These are phyloP conservation scores for Fomes fomentarius DNA, from an alignment of 1,284 basidiomycete genomes.

Conservation along the genomic window DNA sequence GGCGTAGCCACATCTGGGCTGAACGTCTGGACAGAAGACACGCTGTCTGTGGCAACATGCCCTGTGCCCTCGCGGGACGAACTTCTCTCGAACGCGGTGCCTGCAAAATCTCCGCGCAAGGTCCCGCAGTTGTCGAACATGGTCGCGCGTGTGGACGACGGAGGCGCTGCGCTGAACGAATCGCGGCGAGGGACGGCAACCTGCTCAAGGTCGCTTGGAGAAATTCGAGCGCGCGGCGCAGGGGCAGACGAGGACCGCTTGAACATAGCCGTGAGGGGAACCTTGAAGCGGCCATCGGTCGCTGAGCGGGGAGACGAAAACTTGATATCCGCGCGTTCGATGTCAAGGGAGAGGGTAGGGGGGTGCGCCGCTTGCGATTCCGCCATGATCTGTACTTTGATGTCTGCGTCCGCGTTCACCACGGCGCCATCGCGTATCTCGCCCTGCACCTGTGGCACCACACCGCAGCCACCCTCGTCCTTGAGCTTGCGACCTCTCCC, in stretches of 20 bases:
- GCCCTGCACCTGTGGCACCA: conserved; percentile 13
- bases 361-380: neutral
- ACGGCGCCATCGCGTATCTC: conserved; percentile 3
- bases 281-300: conserved; percentile 41
- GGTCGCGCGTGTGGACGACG: conserved; percentile 20
- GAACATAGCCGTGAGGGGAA: conserved; percentile 62
- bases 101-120: conserved; percentile 3
- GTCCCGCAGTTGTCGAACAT: conserved; percentile 11
- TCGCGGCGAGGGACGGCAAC: conserved; percentile 16
- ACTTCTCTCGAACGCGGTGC: conserved; percentile 13
- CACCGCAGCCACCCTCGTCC: conserved; percentile 23
- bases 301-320: conserved; percentile 35
- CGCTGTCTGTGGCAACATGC: conserved; percentile 19
- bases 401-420: neutral
- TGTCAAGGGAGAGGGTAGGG: conserved; percentile 7
- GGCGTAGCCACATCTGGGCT: conserved; percentile 13
- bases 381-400: conserved; percentile 10
- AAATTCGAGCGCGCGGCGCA: conserved; percentile 35
- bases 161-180: conserved; percentile 17
- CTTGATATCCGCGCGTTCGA: conserved; percentile 28
- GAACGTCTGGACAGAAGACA: conserved; percentile 21
- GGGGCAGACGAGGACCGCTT: conserved; percentile 61
- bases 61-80: conserved; percentile 26
- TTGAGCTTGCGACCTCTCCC: conserved; percentile 24
- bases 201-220: conserved; percentile 6